phyloP scores from a whole-genome alignment of 306 rosid genomes.

The Dalbergia cultrata region DNA sequence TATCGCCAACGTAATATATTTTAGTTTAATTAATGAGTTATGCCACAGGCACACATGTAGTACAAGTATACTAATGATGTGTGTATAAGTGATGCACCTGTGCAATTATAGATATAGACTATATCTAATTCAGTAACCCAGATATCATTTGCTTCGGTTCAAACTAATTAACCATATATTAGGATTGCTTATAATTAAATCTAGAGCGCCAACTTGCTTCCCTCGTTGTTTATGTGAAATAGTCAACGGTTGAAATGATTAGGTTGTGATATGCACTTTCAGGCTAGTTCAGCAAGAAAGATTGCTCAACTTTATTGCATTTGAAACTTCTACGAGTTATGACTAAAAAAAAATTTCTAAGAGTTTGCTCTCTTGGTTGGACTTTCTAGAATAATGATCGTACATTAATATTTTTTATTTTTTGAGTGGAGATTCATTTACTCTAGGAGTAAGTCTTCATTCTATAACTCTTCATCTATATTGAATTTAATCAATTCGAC shows the following conservation, averaged over 20 bases:
- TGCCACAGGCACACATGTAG: neutral
- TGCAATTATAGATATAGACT: neutral
- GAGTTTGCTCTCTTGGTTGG: neutral
- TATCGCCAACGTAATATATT: neutral
- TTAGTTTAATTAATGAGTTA: neutral
- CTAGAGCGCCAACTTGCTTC: neutral
- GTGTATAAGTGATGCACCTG: neutral
- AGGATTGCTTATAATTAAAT: neutral
- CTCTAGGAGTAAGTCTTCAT: too few species aligned
- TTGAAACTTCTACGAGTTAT: neutral
- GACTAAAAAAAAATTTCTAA: neutral
- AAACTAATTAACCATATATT: neutral
- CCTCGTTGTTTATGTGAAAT: neutral
- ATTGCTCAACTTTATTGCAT: neutral
- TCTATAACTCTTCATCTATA: too few species aligned
- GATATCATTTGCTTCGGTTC: neutral
- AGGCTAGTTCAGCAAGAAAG: slow-evolving; percentile 25
- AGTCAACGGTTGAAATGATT: slow-evolving; percentile 14
- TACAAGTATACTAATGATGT: neutral
- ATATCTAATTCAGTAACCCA: neutral
- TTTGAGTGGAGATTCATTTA: too few species aligned
- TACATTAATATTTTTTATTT: neutral
- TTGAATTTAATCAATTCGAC: too few species aligned
- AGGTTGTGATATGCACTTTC: slow-evolving; percentile 15
- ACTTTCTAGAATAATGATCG: neutral